Conservation (phyloP, 331 rosid species). For the Malus hybrid region DNA sequence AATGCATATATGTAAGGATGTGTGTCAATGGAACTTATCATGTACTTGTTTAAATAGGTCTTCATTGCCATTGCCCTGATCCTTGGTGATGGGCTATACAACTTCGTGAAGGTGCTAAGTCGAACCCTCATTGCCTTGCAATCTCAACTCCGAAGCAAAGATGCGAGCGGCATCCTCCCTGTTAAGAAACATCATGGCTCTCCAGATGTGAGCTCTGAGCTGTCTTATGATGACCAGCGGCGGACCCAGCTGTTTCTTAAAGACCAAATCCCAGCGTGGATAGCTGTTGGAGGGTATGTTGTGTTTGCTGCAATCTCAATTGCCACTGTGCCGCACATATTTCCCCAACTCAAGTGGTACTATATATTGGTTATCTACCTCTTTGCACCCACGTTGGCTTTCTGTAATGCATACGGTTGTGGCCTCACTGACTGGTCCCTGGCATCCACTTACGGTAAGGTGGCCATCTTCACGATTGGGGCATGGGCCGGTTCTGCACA, state of each 20-base stretch:
- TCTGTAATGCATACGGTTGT: slow-evolving; percentile 71
- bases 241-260: slow-evolving; percentile 52
- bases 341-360: slow-evolving; percentile 61
- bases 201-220: slow-evolving; percentile 15
- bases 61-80: slow-evolving; percentile 55
- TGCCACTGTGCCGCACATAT: slow-evolving; percentile 48
- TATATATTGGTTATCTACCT: slow-evolving; percentile 53
- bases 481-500: slow-evolving; percentile 73
- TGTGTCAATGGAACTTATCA: no score
- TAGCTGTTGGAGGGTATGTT: slow-evolving; percentile 52
- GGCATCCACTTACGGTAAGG: slow-evolving; percentile 64
- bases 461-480: slow-evolving; percentile 67
- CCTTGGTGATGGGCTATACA: slow-evolving; percentile 67
- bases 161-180: slow-evolving; percentile 26
- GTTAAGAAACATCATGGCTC: slow-evolving; percentile 32
- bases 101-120: slow-evolving; percentile 50
- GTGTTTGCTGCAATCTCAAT: slow-evolving; percentile 52
- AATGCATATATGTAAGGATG: no score
- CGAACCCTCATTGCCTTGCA: slow-evolving; percentile 40
- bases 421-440: slow-evolving; percentile 85
- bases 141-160: slow-evolving; percentile 27
- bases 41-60: slow-evolving; percentile 12
- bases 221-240: slow-evolving; percentile 50
- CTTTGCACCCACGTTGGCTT: slow-evolving; percentile 67
- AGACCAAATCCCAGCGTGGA: slow-evolving; percentile 61